Percentiles rank a stretch among this genome's conserved stretches.
phyloP scores from a whole-genome alignment of 257 asterid genomes.

The Scutellaria minor region DNA sequence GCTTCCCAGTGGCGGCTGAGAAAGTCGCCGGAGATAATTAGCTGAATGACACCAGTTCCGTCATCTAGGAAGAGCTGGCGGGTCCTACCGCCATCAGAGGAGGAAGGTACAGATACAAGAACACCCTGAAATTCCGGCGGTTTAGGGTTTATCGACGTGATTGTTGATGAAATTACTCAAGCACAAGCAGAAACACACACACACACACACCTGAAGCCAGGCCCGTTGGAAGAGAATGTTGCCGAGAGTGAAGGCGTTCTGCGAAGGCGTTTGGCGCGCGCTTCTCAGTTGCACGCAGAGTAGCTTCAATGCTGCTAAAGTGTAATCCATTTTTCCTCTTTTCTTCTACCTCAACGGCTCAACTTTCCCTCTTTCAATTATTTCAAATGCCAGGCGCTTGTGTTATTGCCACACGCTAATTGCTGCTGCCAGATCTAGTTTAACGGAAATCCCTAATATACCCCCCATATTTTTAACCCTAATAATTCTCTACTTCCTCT shows the following conservation, averaged over 20 bases:
- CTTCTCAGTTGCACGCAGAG: slow-evolving; percentile 62
- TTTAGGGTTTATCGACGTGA: slow-evolving; percentile 39
- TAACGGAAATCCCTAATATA: slow-evolving; percentile 13
- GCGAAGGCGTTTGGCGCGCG: slow-evolving; percentile 53
- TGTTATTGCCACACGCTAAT: background rate
- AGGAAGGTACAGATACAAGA: slow-evolving; percentile 54
- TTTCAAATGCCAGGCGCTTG: slow-evolving; percentile 17
- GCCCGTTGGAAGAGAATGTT: slow-evolving; percentile 94
- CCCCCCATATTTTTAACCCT: background rate
- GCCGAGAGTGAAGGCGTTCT: slow-evolving; percentile 60
- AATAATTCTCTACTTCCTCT: too few species aligned
- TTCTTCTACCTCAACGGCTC: slow-evolving; percentile 1
- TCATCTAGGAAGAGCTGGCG: slow-evolving; percentile 66
- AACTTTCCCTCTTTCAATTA: slow-evolving; percentile 22
- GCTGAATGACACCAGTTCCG: slow-evolving; percentile 72
- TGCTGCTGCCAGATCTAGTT: slow-evolving; percentile 6
- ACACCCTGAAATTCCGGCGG: slow-evolving; percentile 56
- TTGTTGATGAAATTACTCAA: slow-evolving; percentile 5
- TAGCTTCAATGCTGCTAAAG: slow-evolving; percentile 80
- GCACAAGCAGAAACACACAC: too few species aligned
- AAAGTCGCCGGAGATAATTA: slow-evolving; percentile 48
- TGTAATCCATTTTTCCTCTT: slow-evolving; percentile 64
- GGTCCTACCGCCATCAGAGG: slow-evolving; percentile 33
- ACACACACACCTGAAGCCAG: slow-evolving; percentile 71
- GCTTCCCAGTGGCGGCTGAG: slow-evolving; percentile 53